Base-by-base conservation (phyloP, 495 filamentous ascomycete species). In the Podospora comata region DNA sequence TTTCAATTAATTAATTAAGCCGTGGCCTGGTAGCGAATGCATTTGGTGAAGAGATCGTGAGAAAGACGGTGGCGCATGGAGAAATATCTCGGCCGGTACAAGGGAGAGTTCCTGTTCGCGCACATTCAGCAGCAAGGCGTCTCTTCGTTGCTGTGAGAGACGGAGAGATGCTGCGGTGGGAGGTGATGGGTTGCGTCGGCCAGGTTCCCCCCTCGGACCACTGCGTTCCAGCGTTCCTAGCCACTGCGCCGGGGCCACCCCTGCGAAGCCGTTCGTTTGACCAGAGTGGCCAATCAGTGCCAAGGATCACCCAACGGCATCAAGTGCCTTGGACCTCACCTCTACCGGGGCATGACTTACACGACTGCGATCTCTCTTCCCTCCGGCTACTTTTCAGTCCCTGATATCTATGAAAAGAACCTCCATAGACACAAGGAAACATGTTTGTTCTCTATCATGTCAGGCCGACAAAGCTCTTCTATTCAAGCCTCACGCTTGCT, bases 281-380 rank as follows among this genome's bases (percentile, higher is more conserved):
- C 56, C 55, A 62, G 61, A 44, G 32, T 66, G 69, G 65, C 69
- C 65, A 65, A 62, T 71, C 27, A 55, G 62, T n/a, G 65, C 65
- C 60, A 55, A 70, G 65, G 23, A 13, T 16, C 23, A 28, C 59
- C 30, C 30, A 61, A 26, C 59, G 59, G 59, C 59, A 28, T 13
- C 59, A 20, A 27, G 16, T 58, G 56, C 6, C 7, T 16, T 48
- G 39, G 39, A 48, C 39, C 39, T 48, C 39, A 48, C 39, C 9
- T 48, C 39, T 48, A 48, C 9, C 39, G 39, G 39, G 39, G 39
- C 30, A 32, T 7, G 30, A 32, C 30, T 32, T 32, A 32, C 30
- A 32, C 30, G 4, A 32, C 30, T 32, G 4, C 4, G 30, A 5
- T 32, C 7, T 32, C 30, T 32, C 30, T 48, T 48, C 39, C 7